These are phyloP conservation scores for Omphalotus olearius DNA, from an alignment of 1,284 basidiomycete species.

Conservation along the genomic window DNA sequence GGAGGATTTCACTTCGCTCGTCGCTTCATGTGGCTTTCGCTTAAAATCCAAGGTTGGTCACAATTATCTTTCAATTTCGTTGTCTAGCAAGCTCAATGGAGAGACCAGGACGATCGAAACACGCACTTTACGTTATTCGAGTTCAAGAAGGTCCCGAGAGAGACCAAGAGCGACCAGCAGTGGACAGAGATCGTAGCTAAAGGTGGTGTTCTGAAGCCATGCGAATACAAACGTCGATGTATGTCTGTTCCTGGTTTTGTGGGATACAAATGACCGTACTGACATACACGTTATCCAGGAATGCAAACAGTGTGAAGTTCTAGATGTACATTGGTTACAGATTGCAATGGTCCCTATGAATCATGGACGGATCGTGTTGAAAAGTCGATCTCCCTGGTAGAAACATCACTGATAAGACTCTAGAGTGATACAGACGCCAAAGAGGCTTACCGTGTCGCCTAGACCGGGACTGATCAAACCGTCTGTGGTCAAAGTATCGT, in stretches of 20 bases:
- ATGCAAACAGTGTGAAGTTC: not conserved
- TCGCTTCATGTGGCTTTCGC: constrained; percentile 79
- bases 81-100: constrained; percentile 3
- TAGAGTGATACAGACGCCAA: not conserved
- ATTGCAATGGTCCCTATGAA: not conserved
- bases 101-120: constrained; percentile 68
- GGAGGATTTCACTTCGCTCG: constrained; percentile 71
- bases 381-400: constrained; percentile 59
- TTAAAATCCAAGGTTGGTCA: constrained; percentile 64
- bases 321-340: not conserved
- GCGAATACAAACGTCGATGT: constrained; percentile 91
- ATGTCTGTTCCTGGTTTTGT: not conserved
- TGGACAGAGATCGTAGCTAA: constrained; percentile 60
- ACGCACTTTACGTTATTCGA: constrained; percentile 88
- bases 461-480: constrained; percentile 86
- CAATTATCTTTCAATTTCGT: constrained; percentile 7
- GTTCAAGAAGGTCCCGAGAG: constrained; percentile 65
- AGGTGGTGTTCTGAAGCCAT: constrained; percentile 79
- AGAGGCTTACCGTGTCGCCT: constrained; percentile 73
- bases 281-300: not conserved
- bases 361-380: constrained; percentile 46
- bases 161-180: constrained; percentile 49
- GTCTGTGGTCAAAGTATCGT: constrained; percentile 63
- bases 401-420: constrained; percentile 8
- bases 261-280: not conserved